These are phyloP conservation scores for Colletotrichum coccodes DNA, from an alignment of 2,329 filamentous ascomycete genomes.

Conservation along the genomic window DNA sequence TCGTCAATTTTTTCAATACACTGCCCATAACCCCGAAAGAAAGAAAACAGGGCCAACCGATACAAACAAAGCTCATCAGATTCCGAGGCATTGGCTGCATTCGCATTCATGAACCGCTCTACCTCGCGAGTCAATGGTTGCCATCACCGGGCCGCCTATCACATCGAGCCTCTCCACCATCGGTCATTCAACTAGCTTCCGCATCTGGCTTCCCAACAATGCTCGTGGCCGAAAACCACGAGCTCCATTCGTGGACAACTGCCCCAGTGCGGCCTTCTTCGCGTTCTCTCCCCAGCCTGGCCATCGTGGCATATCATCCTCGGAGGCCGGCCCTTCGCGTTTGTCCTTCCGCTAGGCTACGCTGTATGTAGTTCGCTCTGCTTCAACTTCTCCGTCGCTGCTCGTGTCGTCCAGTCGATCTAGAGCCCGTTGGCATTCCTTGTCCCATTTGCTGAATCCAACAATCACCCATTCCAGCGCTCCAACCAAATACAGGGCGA, in stretches of 20 bases:
- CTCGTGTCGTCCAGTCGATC: constrained; percentile 69
- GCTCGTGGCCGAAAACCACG: background rate
- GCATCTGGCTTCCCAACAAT: background rate
- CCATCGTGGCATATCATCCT: background rate
- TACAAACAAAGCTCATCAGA: background rate
- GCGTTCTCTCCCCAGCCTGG: background rate
- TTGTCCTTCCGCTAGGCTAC: background rate
- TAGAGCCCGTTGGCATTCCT: constrained; percentile 77
- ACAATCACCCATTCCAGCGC: constrained; percentile 83
- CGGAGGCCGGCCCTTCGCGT: too few relatives aligned
- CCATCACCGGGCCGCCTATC: background rate
- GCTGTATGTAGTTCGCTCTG: background rate
- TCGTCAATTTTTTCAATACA: too few relatives aligned
- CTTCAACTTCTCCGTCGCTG: constrained; percentile 10
- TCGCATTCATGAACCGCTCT: background rate
- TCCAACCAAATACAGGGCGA: constrained; percentile 84
- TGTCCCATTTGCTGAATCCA: constrained; percentile 79
- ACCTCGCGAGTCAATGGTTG: background rate
- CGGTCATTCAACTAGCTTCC: background rate
- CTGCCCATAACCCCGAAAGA: too few relatives aligned
- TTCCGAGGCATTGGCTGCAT: background rate
- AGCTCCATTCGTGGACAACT: background rate
- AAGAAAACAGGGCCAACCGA: background rate
- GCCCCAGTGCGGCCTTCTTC: background rate
- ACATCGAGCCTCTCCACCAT: background rate